Evolutionary conservation across 805 yeast genomes (phyloP).

Genomic region (Ogataea philodendri): DNA sequence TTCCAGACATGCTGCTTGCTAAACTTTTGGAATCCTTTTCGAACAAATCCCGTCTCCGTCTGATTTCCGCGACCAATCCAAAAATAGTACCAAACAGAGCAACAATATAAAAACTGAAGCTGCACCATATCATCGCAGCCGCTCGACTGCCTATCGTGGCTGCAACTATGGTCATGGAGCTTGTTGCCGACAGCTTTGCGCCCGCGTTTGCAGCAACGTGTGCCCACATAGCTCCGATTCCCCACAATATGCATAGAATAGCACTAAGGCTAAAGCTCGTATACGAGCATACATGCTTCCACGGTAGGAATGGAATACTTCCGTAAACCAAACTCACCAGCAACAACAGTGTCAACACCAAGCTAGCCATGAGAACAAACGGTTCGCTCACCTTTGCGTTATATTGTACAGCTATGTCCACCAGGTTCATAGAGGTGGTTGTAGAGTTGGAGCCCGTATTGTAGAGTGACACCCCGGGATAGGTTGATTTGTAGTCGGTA

Average conservation of each 20-base stretch:
- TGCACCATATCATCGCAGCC: slow-evolving; percentile 58
- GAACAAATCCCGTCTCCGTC: slow-evolving; percentile 3
- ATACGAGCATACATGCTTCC: slow-evolving; percentile 27
- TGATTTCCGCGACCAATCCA: slow-evolving; percentile 36
- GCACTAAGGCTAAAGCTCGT: slow-evolving; percentile 35
- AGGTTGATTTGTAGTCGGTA: slow-evolving; percentile 18
- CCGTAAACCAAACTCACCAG: slow-evolving; percentile 43
- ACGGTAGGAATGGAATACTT: slow-evolving; percentile 51
- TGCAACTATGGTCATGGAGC: slow-evolving; percentile 49
- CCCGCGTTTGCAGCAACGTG: slow-evolving; percentile 54
- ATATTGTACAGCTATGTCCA: slow-evolving; percentile 46
- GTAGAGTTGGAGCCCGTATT: slow-evolving; percentile 33
- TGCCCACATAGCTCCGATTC: slow-evolving; percentile 62
- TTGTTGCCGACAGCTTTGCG: slow-evolving; percentile 40
- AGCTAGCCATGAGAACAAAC: slow-evolving; percentile 47
- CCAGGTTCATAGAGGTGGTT: slow-evolving; percentile 41
- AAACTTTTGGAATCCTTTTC: slow-evolving; percentile 8
- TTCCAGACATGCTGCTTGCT: slow-evolving; percentile 3
- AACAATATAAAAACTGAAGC: slow-evolving; percentile 47
- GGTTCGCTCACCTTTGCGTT: slow-evolving; percentile 51
- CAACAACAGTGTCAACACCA: slow-evolving; percentile 42
- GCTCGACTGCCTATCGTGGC: slow-evolving; percentile 51
- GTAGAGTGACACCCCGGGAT: slow-evolving; percentile 37
- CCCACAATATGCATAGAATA: slow-evolving; percentile 50
- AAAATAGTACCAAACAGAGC: slow-evolving; percentile 39